Conservation (phyloP, 495 filamentous ascomycete species). For the Xylaria sp. region DNA sequence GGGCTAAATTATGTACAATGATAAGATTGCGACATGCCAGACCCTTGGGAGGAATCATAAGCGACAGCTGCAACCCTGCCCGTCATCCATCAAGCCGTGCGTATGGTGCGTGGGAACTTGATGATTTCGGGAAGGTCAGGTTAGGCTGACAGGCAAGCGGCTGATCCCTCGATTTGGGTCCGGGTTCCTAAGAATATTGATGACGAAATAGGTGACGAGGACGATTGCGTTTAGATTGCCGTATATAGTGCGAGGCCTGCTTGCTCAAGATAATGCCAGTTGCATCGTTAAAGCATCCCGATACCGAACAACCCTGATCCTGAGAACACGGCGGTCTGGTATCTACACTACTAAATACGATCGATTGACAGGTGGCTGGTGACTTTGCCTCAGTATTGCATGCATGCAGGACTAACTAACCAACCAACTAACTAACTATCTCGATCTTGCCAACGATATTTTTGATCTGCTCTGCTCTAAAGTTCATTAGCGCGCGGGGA, state of each 20-base stretch:
- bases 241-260: neutral
- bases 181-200: slow-evolving; percentile 4
- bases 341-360: too few species aligned
- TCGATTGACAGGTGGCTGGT: slow-evolving; percentile 8
- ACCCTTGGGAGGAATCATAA: slow-evolving; percentile 12
- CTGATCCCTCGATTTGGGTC: slow-evolving; percentile 23
- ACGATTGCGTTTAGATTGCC: slow-evolving; percentile 14
- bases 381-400: neutral
- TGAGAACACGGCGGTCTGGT: neutral
- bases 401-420: neutral
- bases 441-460: neutral
- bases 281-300: neutral
- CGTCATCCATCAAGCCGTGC: slow-evolving; percentile 2
- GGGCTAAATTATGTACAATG: slow-evolving; percentile 23
- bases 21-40: slow-evolving; percentile 26
- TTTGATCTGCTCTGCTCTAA: neutral
- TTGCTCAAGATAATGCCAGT: neutral
- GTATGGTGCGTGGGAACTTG: too few species aligned
- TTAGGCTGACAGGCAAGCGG: slow-evolving; percentile 24
- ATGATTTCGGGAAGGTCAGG: slow-evolving; percentile 25
- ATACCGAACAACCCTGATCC: neutral
- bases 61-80: slow-evolving; percentile 18
- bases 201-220: slow-evolving; percentile 24
- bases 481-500: neutral
- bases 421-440: neutral